A percentile compares a stretch with the other conserved stretches of the same genome.
These are phyloP conservation scores for Fusarium tanahbumbuense DNA, from an alignment of 2,329 filamentous ascomycete genomes.

Conservation along the genomic window DNA sequence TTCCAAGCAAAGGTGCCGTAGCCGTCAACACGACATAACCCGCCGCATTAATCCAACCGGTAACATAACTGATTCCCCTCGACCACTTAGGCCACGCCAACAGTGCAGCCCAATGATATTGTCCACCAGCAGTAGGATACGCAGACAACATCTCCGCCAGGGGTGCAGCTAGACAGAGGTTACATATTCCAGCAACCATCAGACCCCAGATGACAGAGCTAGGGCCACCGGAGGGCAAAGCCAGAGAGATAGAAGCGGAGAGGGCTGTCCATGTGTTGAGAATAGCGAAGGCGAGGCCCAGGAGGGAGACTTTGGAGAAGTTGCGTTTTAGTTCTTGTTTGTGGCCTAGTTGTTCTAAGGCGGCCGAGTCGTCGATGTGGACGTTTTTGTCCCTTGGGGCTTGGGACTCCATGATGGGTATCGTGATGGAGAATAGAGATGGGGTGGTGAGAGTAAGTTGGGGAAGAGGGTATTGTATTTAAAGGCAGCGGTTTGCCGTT, in stretches of 20 bases:
- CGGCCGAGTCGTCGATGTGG: slow-evolving; percentile 51
- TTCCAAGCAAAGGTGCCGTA: slow-evolving; percentile 74
- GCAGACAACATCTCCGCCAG: slow-evolving; percentile 78
- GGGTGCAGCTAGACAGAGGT: slow-evolving; percentile 74
- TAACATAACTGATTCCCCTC: slow-evolving; percentile 74
- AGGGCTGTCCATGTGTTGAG: slow-evolving; percentile 64
- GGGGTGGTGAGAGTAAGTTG: not conserved
- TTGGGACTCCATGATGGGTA: slow-evolving; percentile 37
- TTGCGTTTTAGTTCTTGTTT: slow-evolving; percentile 63
- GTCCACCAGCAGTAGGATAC: slow-evolving; percentile 69
- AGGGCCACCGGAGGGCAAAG: slow-evolving; percentile 76
- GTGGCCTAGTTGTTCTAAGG: slow-evolving; percentile 59
- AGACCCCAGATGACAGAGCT: slow-evolving; percentile 80
- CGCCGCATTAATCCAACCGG: slow-evolving; percentile 79
- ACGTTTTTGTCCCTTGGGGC: slow-evolving; percentile 31
- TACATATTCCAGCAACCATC: slow-evolving; percentile 71
- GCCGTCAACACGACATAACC: slow-evolving; percentile 78
- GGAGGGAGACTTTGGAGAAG: slow-evolving; percentile 61
- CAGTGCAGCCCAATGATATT: slow-evolving; percentile 79
- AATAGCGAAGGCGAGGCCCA: slow-evolving; percentile 61
- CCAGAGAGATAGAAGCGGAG: slow-evolving; percentile 59
- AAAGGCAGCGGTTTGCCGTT: slow-evolving; percentile 4
- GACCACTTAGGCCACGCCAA: slow-evolving; percentile 70
- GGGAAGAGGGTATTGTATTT: slow-evolving; percentile 14
- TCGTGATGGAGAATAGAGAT: not conserved